A percentile compares a stretch with the other conserved stretches of the same genome.
These are phyloP conservation scores for Cadophora luteo-olivacea DNA, from an alignment of 2,329 filamentous ascomycete genomes.

Conservation along the genomic window DNA sequence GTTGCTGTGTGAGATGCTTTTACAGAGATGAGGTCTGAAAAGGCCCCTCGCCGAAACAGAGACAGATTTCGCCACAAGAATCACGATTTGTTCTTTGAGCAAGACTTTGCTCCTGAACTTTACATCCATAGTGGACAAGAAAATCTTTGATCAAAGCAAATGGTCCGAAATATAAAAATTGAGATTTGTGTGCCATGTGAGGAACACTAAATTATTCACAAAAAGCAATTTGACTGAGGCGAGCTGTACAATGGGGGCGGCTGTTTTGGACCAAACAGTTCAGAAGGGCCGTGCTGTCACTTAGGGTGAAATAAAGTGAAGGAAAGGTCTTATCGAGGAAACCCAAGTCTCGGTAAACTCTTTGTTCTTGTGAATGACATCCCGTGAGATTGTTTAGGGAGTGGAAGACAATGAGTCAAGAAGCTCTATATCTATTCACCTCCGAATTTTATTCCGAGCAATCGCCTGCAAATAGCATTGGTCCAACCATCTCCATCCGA, in stretches of 20 bases:
- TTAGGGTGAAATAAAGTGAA: not conserved
- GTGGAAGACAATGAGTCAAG: not conserved
- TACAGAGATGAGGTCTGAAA: not conserved
- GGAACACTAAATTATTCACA: not conserved
- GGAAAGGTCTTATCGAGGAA: not conserved
- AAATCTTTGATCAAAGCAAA: no score
- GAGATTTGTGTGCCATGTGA: no score
- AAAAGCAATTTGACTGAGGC: not conserved
- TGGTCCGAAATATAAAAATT: no score
- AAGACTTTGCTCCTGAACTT: no score
- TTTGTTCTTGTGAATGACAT: not conserved
- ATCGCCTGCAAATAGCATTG: not conserved
- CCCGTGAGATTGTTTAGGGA: not conserved
- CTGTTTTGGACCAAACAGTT: not conserved
- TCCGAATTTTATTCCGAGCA: not conserved
- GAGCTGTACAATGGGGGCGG: not conserved
- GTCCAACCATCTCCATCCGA: not conserved
- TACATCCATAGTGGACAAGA: no score
- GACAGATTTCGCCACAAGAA: no score
- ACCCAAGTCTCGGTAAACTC: not conserved
- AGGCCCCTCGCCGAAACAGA: no score
- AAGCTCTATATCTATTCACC: not conserved
- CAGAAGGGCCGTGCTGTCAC: not conserved
- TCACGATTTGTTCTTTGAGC: no score
- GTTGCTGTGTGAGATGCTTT: no score